Percentiles rank a stretch among this genome's conserved stretches.
These are phyloP conservation scores for Aspergillus vadensis DNA, from an alignment of 2,329 filamentous ascomycete genomes.

Conservation along the genomic window DNA sequence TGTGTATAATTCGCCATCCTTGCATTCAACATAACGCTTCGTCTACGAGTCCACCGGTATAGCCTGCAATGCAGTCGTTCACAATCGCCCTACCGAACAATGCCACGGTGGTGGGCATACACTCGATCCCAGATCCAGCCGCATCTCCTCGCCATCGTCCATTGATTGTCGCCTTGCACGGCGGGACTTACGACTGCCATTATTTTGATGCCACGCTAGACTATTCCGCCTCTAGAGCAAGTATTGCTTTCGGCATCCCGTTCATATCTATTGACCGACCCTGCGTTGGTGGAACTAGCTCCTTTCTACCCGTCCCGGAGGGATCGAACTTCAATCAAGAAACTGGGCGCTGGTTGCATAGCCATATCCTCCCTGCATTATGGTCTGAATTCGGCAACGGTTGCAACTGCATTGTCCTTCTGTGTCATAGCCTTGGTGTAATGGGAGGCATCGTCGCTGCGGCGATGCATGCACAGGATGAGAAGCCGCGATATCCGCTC, in stretches of 20 bases:
- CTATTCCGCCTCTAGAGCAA: background rate
- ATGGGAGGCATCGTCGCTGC: slow-evolving; percentile 11
- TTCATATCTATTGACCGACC: slow-evolving; percentile 13
- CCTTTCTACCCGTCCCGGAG: background rate
- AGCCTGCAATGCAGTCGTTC: slow-evolving; percentile 7
- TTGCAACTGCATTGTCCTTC: slow-evolving; percentile 7
- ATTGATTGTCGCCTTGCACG: slow-evolving; percentile 10
- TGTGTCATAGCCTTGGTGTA: slow-evolving; percentile 7
- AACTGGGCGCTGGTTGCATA: slow-evolving; percentile 7
- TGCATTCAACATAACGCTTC: no score
- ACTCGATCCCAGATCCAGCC: background rate
- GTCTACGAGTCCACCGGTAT: no score
- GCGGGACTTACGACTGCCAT: slow-evolving; percentile 6
- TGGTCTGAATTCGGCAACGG: slow-evolving; percentile 7
- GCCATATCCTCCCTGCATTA: background rate
- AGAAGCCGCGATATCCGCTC: slow-evolving; percentile 2
- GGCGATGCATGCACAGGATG: slow-evolving; percentile 2
- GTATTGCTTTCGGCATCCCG: slow-evolving; percentile 5
- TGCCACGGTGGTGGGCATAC: slow-evolving; percentile 2
- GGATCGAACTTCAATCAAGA: slow-evolving; percentile 7
- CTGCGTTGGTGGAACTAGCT: slow-evolving; percentile 4
- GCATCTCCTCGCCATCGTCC: background rate
- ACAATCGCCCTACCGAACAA: slow-evolving; percentile 2
- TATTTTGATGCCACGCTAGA: slow-evolving; percentile 9
- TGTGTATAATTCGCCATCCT: no score